Evolutionary conservation across 768 basidiomycete species (phyloP).

Genomic region (Hypsizygus marmoreus): DNA sequence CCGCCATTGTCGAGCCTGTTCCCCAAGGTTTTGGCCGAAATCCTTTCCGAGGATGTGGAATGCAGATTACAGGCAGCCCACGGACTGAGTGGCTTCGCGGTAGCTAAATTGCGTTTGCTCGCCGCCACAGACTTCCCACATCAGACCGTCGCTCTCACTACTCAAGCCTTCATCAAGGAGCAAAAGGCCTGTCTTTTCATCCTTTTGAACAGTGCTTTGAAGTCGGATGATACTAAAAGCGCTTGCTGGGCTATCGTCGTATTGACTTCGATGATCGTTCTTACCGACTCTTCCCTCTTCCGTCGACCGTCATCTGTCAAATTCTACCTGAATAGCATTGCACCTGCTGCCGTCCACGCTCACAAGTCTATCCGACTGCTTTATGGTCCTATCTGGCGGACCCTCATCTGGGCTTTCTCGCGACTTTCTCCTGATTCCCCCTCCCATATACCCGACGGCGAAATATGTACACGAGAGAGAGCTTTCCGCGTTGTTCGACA

Average conservation of each 20-base stretch:
- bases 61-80: conserved; percentile 55
- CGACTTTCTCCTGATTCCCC: conserved; percentile 30
- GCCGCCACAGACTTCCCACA: conserved; percentile 21
- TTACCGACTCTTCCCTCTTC: conserved; percentile 48
- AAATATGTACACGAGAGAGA: conserved; percentile 24
- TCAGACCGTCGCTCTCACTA: conserved; percentile 22
- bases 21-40: conserved; percentile 33
- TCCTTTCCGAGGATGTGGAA: conserved; percentile 28
- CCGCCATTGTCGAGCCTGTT: conserved; percentile 51
- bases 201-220: conserved; percentile 29
- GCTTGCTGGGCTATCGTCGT: conserved; percentile 48
- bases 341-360: conserved; percentile 32
- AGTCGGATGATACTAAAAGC: conserved; percentile 23
- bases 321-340: conserved; percentile 38
- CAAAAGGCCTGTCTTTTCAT: conserved; percentile 27
- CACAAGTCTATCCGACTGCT: conserved; percentile 36
- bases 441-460: conserved; percentile 17
- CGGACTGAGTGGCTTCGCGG: conserved; percentile 56
- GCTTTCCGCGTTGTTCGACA: conserved; percentile 48
- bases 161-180: conserved; percentile 28
- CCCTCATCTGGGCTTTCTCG: conserved; percentile 58
- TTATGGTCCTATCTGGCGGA: conserved; percentile 50
- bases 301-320: conserved; percentile 36
- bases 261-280: conserved; percentile 47
- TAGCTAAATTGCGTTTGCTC: conserved; percentile 34